Base-by-base conservation (phyloP, 2,329 filamentous ascomycete genomes). In the Fusarium chlamydosporum region DNA sequence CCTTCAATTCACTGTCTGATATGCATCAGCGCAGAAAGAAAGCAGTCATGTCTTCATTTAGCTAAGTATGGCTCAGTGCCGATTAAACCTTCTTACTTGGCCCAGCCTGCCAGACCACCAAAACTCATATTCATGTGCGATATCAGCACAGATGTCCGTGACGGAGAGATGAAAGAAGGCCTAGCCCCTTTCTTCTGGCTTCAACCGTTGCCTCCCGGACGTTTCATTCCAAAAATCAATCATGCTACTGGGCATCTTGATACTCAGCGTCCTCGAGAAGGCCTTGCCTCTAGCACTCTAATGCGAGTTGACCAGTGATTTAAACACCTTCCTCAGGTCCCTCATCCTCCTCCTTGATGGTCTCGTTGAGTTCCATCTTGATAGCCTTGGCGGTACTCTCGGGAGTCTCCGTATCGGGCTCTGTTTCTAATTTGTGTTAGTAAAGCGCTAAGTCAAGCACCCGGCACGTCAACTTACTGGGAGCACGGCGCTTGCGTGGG, bases 401-500 rank as follows among this genome's bases (percentile, higher is more conserved):
- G 6, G 65, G 51, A 15, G 48, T 65, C 16, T 51, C 59, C 15
- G 35, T 60, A 59, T 33, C 40, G 6, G n/a, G 10, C n/a, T 9
- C 34, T 7, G 26, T 1, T 6, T 51, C 47, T 51, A 9, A 4
- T 26, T 16, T 6, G 18, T 26, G 54, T 73, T 7, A 73, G 56
- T 35, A 18, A 20, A 35, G 6, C 10, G 11, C 13, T 16, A 26
- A 18, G 10, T 18, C 4, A 18, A 8, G 35, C 8, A n/a, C 12
- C 20, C 16, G 4, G 13, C n/a, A n/a, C 10, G 7, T 6, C 1
- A 26, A 29, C 57, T 65, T 61, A 74, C 65, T 52, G 7, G 56
- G 41, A 13, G 37, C 47, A n/a, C 51, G 48, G 12, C 72, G 71
- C 64, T 75, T 75, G 12, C 67, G 65, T 6, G 67, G 55, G 0